Percentiles rank a stretch among this genome's conserved stretches.
Evolutionary conservation across 2,329 filamentous ascomycete genomes (phyloP).

Genomic region (Diplodia scrobiculata): DNA sequence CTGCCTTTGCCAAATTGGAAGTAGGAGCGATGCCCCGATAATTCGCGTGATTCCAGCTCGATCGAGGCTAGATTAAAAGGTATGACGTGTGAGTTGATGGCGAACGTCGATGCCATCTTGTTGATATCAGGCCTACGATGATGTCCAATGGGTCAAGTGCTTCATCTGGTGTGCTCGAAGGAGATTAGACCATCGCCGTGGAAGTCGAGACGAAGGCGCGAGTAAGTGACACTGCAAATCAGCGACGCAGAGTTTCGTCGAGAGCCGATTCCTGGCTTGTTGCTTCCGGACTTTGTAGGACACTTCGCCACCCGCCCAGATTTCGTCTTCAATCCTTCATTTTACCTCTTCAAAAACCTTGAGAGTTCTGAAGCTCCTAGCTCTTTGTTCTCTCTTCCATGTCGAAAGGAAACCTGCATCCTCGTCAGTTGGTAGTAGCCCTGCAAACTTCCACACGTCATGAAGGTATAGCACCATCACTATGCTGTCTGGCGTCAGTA

Average conservation of each 20-base stretch:
- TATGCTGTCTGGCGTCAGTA: not conserved
- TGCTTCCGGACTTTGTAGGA: not conserved
- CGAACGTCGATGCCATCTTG: too few relatives aligned
- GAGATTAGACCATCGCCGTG: too few relatives aligned
- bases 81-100: not conserved
- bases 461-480: not conserved
- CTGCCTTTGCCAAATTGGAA: not conserved
- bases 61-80: not conserved
- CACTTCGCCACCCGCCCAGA: not conserved
- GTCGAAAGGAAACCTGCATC: not conserved
- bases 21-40: not conserved
- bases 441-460: not conserved
- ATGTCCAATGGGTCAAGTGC: too few relatives aligned
- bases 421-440: not conserved
- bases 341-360: not conserved
- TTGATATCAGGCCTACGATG: too few relatives aligned
- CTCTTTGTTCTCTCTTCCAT: not conserved
- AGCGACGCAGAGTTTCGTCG: not conserved
- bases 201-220: too few relatives aligned
- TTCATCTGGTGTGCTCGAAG: too few relatives aligned
- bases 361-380: not conserved
- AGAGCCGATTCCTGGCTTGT: not conserved
- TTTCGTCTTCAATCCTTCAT: not conserved
- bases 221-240: not conserved
- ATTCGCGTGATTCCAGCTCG: not conserved